phyloP scores from a whole-genome alignment of 352 stramenopile genomes.

The Globisporangium paddicum region DNA sequence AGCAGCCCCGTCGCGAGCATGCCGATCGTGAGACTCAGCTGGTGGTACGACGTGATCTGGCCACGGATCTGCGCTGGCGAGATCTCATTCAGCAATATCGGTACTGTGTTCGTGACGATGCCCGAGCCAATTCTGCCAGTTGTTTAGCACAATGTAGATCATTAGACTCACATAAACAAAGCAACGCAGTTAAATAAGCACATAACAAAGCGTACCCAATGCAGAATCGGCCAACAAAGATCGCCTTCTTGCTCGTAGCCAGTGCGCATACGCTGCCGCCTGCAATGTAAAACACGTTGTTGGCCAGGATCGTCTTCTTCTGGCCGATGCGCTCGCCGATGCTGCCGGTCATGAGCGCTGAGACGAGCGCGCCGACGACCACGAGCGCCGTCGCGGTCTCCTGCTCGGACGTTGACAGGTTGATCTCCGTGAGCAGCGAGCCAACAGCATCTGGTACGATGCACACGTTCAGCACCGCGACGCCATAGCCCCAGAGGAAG shows the following conservation, averaged over 20 bases:
- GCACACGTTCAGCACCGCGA: constrained; percentile 72
- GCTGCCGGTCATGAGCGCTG: constrained; percentile 46
- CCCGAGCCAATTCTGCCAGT: constrained; percentile 47
- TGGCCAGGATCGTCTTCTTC: constrained; percentile 62
- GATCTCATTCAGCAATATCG: constrained; percentile 84
- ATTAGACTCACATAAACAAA: neutral
- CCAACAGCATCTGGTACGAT: constrained; percentile 67
- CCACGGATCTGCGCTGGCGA: constrained; percentile 51
- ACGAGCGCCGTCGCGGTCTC: constrained; percentile 73
- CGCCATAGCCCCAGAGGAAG: constrained; percentile 76
- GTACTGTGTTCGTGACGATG: constrained; percentile 78
- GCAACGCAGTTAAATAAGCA: too few species aligned
- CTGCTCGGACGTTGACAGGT: constrained; percentile 64
- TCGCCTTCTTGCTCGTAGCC: constrained; percentile 46
- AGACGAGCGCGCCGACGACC: constrained; percentile 63
- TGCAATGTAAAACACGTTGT: constrained; percentile 70
- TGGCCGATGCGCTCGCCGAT: constrained; percentile 53
- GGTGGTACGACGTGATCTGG: constrained; percentile 84
- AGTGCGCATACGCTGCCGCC: constrained; percentile 52
- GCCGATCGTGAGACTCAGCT: constrained; percentile 85
- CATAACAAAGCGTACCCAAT: constrained; percentile 49
- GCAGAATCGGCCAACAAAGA: constrained; percentile 58
- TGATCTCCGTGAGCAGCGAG: constrained; percentile 70
- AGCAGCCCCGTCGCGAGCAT: constrained; percentile 77
- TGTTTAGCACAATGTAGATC: neutral